phyloP scores from a whole-genome alignment of 2,329 filamentous ascomycete species.

The Chaetomiaceae sp. region DNA sequence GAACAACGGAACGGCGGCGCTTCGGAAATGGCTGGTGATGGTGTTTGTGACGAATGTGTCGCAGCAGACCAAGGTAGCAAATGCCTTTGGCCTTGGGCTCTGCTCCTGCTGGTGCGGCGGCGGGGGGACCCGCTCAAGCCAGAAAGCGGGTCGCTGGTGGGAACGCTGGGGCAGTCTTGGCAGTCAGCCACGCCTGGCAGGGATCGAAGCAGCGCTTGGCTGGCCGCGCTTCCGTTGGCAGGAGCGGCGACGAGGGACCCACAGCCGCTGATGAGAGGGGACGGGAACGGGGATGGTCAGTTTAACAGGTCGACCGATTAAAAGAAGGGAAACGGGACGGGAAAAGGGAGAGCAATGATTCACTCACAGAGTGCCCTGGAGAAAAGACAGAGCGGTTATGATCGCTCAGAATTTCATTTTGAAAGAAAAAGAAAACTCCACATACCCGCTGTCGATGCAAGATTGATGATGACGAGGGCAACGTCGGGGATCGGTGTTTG shows the following conservation, averaged over 20 bases:
- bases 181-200: background rate
- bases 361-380: too few species aligned
- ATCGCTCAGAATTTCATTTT: too few species aligned
- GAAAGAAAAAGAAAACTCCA: too few species aligned
- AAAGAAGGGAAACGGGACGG: too few species aligned
- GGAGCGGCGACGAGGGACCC: conserved; percentile 1
- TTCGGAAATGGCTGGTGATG: background rate
- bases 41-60: conserved; percentile 6
- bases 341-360: too few species aligned
- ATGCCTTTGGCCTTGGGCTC: conserved; percentile 15
- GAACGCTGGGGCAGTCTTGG: too few species aligned
- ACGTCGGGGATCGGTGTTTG: too few species aligned
- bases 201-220: conserved; percentile 10
- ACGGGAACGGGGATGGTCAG: background rate
- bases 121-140: conserved; percentile 5
- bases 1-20: conserved; percentile 15
- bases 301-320: too few species aligned
- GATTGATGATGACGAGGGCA: too few species aligned
- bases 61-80: conserved; percentile 5
- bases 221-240: conserved; percentile 6
- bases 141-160: conserved; percentile 11
- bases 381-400: too few species aligned
- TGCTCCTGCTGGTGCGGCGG: conserved; percentile 1
- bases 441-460: too few species aligned
- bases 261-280: background rate